phyloP scores from a whole-genome alignment of 805 yeast genomes.

The Cyberlindnera euphorbiae region DNA sequence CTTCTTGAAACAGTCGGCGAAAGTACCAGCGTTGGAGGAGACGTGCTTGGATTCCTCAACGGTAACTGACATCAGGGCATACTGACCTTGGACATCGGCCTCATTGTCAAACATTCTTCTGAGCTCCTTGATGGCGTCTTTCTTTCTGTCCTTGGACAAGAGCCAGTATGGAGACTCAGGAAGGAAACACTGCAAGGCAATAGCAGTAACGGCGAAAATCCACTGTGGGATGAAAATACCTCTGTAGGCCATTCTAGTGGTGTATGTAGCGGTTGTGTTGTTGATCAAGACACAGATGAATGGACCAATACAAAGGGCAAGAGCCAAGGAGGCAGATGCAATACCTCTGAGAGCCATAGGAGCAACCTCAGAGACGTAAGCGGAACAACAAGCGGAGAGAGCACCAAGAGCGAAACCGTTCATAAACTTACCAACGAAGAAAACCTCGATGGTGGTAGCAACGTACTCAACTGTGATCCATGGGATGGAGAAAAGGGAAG shows the following conservation, averaged over 20 bases:
- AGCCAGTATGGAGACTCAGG: slow-evolving; percentile 44
- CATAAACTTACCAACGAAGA: slow-evolving; percentile 30
- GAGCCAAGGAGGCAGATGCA: slow-evolving; percentile 31
- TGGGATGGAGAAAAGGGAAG: slow-evolving; percentile 27
- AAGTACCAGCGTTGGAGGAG: slow-evolving; percentile 28
- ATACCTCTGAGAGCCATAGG: slow-evolving; percentile 35
- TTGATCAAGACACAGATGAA: slow-evolving; percentile 32
- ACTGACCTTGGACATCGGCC: slow-evolving; percentile 25
- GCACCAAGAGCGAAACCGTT: slow-evolving; percentile 30
- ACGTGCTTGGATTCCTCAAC: slow-evolving; percentile 25
- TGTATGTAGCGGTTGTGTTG: slow-evolving; percentile 17
- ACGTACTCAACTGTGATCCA: slow-evolving; percentile 36
- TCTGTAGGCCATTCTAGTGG: slow-evolving; percentile 29
- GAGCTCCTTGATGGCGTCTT: slow-evolving; percentile 30
- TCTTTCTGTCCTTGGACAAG: slow-evolving; percentile 29
- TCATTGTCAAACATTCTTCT: slow-evolving; percentile 20
- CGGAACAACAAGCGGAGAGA: slow-evolving; percentile 30
- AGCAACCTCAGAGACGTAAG: slow-evolving; percentile 38
- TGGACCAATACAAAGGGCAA: slow-evolving; percentile 35
- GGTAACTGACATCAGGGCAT: slow-evolving; percentile 29
- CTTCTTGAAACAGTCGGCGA: slow-evolving; percentile 38
- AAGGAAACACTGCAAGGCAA: slow-evolving; percentile 32
- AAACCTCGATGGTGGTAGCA: slow-evolving; percentile 32
- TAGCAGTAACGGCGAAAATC: slow-evolving; percentile 17
- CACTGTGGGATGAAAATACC: slow-evolving; percentile 31